These are phyloP conservation scores for Candida suzukii DNA, from an alignment of 805 yeast genomes.

Conservation along the genomic window DNA sequence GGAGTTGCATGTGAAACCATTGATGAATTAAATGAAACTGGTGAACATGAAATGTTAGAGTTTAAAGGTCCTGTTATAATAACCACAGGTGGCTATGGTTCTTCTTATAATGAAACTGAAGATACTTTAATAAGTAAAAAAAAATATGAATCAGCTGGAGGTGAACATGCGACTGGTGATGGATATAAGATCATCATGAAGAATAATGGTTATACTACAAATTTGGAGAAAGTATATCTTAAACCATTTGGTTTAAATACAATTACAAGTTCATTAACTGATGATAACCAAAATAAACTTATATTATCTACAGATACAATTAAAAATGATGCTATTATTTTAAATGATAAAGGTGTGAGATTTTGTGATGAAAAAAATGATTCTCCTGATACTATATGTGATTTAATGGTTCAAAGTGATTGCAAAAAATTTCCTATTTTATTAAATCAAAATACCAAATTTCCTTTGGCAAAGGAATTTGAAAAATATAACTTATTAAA, in stretches of 20 bases:
- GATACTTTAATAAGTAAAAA: slow-evolving; percentile 43
- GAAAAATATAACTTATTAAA: not conserved
- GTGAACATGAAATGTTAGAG: slow-evolving; percentile 3
- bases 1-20: slow-evolving; percentile 21
- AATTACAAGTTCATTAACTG: slow-evolving; percentile 14
- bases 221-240: slow-evolving; percentile 54
- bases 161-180: slow-evolving; percentile 41
- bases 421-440: not conserved
- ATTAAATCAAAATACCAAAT: not conserved
- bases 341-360: slow-evolving; percentile 6
- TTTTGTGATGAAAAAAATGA: slow-evolving; percentile 6
- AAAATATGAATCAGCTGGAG: slow-evolving; percentile 51
- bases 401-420: slow-evolving; percentile 1
- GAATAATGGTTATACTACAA: slow-evolving; percentile 43
- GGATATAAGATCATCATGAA: slow-evolving; percentile 46
- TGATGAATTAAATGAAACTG: slow-evolving; percentile 15
- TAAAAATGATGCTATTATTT: slow-evolving; percentile 3
- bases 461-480: not conserved
- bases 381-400: slow-evolving; percentile 6
- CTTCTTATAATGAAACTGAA: slow-evolving; percentile 44
- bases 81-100: slow-evolving; percentile 64
- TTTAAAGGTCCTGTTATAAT: slow-evolving; percentile 48
- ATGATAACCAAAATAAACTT: not conserved
- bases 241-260: slow-evolving; percentile 60
- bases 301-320: slow-evolving; percentile 4